Evolutionary conservation across 2,329 filamentous ascomycete genomes (phyloP).

Genomic region (Penicillium sumatraense): DNA sequence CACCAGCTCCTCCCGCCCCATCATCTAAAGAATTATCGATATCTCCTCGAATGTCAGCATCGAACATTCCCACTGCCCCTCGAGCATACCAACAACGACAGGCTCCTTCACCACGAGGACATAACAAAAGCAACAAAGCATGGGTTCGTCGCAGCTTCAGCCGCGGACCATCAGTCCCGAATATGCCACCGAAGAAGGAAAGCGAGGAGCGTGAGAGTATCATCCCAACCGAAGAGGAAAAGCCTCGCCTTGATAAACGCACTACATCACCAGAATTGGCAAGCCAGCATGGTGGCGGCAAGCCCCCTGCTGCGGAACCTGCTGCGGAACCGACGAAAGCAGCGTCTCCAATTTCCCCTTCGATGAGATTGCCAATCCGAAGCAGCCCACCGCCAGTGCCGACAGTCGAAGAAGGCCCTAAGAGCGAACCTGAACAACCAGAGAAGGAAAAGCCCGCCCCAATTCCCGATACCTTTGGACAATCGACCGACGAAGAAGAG

Average conservation of each 20-base stretch:
- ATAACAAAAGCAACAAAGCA: constrained; percentile 42
- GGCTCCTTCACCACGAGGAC: constrained; percentile 33
- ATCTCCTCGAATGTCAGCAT: constrained; percentile 41
- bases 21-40: constrained; percentile 39
- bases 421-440: constrained; percentile 1
- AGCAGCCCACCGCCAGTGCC: constrained; percentile 14
- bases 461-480: constrained; percentile 40
- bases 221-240: constrained; percentile 22
- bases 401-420: constrained; percentile 1
- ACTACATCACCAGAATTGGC: neutral
- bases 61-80: constrained; percentile 47
- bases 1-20: constrained; percentile 29
- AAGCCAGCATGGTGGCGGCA: constrained; percentile 8
- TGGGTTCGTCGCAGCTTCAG: constrained; percentile 45
- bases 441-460: constrained; percentile 22
- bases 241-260: constrained; percentile 19
- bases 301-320: constrained; percentile 1
- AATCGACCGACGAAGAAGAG: constrained; percentile 50
- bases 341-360: constrained; percentile 12
- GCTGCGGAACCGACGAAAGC: constrained; percentile 6
- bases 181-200: constrained; percentile 35
- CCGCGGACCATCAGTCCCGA: constrained; percentile 26
- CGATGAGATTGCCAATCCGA: constrained; percentile 20
- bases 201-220: constrained; percentile 34
- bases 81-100: constrained; percentile 44